Evolutionary conservation across 768 basidiomycete species (phyloP), one percentile per base, ranked within the genome.

Genomic region (Royoungia palumana): DNA sequence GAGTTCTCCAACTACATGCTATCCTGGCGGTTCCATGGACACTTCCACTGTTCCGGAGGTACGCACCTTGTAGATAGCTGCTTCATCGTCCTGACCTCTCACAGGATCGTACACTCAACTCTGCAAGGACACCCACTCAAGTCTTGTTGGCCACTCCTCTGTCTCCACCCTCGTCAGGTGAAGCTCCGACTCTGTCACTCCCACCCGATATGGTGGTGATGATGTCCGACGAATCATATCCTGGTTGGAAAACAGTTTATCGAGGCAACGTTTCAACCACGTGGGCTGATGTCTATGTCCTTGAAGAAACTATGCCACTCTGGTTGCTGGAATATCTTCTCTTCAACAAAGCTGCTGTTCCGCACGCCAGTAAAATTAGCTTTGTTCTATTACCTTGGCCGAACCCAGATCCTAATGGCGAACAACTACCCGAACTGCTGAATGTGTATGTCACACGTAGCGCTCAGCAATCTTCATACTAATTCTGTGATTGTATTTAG

Each of bases 291-390:
- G 57, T 72, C 46, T 65, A 71, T 35, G 53, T 65, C 13, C 72
- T 97, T 30, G 94, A 96, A 68, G 80, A 83, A 58, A 76, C 71
- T 34, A 82, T 92, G 75, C 95, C 95, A 4, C 61, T 83, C 55
- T 98, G 95, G 95, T 70, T 96, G 41, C 70, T 92, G 43, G 91
- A 97, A 65, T 95, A 87, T 58, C 69, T 97, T 34, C 74, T 97
- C 34, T 68, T 82, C 13, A 86, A 87, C 55, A 82, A 79, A 61
- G 70, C 75, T 46, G 70, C 78, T 13, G 55, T 75, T 22, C 60
- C 74, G 0, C 78, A 81, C 14, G 72, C 77, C 6, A 72, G 78
- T 44, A 99, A 98, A 72, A 64, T 97, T 37, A 90, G 92, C 57
- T 99, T 98, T 63, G 81, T 95, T 17, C 68, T 99, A 32, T 72